Conservation (phyloP, 441 rosid species). For the Jatropha podagrica region DNA sequence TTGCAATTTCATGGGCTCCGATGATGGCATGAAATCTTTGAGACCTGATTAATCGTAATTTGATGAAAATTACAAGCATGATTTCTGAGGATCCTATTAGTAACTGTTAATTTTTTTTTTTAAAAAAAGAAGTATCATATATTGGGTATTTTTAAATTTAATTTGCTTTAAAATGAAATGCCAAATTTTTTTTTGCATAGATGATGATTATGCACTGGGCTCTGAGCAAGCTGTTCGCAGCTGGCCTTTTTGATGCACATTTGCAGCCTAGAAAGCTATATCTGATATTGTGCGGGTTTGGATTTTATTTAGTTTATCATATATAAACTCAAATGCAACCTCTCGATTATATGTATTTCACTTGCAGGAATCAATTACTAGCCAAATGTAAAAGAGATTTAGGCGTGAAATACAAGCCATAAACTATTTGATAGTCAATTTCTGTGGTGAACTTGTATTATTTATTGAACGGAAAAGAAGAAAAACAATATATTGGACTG, state of each 20-base stretch:
- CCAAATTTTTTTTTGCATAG: not conserved
- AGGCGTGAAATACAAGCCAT: too few species aligned
- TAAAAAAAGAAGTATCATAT: not conserved
- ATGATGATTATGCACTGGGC: slow-evolving; percentile 88
- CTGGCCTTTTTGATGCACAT: slow-evolving; percentile 43
- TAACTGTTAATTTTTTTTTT: not conserved
- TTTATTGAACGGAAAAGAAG: too few species aligned
- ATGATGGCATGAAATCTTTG: slow-evolving; percentile 70
- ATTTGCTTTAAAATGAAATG: too few species aligned
- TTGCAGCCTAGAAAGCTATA: slow-evolving; percentile 48
- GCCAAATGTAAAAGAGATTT: too few species aligned
- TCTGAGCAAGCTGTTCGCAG: slow-evolving; percentile 45
- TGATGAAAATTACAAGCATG: slow-evolving; percentile 53
- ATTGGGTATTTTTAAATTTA: not conserved
- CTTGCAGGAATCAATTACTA: too few species aligned
- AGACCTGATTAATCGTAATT: slow-evolving; percentile 50
- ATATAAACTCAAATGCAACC: too few species aligned
- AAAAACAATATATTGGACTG: too few species aligned
- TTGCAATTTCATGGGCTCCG: slow-evolving; percentile 28
- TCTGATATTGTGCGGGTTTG: not conserved
- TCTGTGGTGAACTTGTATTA: too few species aligned
- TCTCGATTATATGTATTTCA: too few species aligned
- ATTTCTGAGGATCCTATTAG: slow-evolving; percentile 39
- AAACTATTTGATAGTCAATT: too few species aligned
- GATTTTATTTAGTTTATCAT: too few species aligned